Conservation (phyloP, 164 flowering plant species). For the Cinnamomum chago region DNA sequence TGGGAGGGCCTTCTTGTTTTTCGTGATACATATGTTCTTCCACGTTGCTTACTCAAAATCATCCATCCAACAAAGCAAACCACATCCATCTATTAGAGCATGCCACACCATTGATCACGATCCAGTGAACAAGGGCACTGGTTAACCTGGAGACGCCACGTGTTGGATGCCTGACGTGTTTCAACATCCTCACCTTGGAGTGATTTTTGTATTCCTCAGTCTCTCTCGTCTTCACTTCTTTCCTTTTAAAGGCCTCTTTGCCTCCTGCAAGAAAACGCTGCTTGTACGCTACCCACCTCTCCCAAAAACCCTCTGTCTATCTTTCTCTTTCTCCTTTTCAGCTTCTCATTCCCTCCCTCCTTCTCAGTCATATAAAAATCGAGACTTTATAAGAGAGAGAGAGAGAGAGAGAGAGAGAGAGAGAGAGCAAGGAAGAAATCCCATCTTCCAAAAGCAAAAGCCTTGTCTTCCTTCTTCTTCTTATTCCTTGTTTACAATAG, state of each 20-base stretch:
- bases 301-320: not conserved
- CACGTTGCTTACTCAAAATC: no score
- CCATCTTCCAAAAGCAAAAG: not conserved
- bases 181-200: not conserved
- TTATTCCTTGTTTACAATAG: not conserved
- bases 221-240: not conserved
- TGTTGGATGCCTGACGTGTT: constrained; percentile 2
- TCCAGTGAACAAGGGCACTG: not conserved
- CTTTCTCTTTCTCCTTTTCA: no score
- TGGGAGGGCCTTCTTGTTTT: no score
- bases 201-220: not conserved
- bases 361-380: not conserved
- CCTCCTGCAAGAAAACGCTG: not conserved
- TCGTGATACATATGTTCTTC: no score
- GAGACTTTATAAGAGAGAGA: not conserved
- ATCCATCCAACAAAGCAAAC: no score
- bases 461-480: not conserved
- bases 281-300: not conserved
- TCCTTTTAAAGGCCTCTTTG: not conserved
- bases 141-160: not conserved
- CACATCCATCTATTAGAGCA: not conserved
- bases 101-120: constrained; percentile 3
- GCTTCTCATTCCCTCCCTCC: no score
- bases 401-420: not conserved
- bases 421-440: no score